phyloP scores from a whole-genome alignment of 768 basidiomycete genomes.

The Amanita exitialis region DNA sequence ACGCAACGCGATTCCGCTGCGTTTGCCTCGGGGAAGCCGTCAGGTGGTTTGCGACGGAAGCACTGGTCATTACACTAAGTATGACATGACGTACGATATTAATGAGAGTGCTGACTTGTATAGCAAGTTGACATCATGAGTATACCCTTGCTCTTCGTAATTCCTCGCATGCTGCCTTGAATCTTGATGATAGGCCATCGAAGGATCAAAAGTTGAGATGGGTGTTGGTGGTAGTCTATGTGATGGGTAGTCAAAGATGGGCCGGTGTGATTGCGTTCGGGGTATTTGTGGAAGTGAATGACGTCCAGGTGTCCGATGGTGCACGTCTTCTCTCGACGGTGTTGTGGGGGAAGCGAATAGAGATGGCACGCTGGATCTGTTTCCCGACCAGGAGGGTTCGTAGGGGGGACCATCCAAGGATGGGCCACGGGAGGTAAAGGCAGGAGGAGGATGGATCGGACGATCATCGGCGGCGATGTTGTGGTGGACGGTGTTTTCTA shows the following conservation, averaged over 20 bases:
- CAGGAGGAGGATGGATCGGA: slow-evolving; percentile 17
- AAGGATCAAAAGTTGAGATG: slow-evolving; percentile 31
- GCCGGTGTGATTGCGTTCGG: background rate
- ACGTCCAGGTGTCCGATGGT: slow-evolving; percentile 10
- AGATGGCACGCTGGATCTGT: slow-evolving; percentile 24
- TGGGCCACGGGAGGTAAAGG: slow-evolving; percentile 26
- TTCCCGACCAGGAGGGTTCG: slow-evolving; percentile 12
- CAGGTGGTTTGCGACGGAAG: background rate
- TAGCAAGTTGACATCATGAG: slow-evolving; percentile 10
- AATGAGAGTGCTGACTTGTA: slow-evolving; percentile 3
- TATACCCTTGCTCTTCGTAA: background rate
- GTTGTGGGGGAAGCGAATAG: slow-evolving; percentile 19
- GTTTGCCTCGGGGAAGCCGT: background rate
- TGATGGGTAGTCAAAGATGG: slow-evolving; percentile 1
- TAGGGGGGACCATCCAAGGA: slow-evolving; percentile 25
- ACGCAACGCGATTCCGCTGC: background rate
- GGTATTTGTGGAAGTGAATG: slow-evolving; percentile 12
- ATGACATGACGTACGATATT: background rate
- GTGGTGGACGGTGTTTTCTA: slow-evolving; percentile 2
- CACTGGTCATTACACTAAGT: background rate
- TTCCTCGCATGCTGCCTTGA: background rate
- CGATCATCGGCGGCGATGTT: background rate
- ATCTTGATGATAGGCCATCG: slow-evolving; percentile 29
- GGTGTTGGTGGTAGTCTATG: slow-evolving; percentile 4
- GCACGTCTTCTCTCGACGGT: background rate